Conservation (phyloP, 1,284 basidiomycete genomes). For the Ustilago loliicola region DNA sequence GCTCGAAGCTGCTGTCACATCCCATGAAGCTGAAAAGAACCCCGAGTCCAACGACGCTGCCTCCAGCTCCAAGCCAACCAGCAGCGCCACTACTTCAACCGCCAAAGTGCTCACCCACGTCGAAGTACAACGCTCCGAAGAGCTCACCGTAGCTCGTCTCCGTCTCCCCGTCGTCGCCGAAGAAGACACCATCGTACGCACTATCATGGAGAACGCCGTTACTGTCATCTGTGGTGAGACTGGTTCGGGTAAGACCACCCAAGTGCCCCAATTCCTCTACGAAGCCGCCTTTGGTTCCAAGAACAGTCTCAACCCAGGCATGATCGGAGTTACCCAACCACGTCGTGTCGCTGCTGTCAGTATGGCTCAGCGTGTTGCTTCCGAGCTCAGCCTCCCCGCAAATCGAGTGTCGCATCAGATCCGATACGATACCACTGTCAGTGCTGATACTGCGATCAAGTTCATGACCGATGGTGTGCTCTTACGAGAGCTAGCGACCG, state of each 20-base stretch:
- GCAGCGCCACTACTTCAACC: background rate
- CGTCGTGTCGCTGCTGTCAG: conserved; percentile 96
- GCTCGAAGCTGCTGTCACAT: conserved; percentile 36
- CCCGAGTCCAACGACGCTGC: background rate
- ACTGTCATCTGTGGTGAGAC: conserved; percentile 86
- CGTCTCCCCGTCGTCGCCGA: conserved; percentile 90
- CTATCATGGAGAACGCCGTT: conserved; percentile 85
- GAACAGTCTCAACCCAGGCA: conserved; percentile 91
- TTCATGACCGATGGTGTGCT: conserved; percentile 99
- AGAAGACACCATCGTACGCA: conserved; percentile 94
- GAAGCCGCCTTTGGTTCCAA: conserved; percentile 94
- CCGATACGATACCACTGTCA: conserved; percentile 93
- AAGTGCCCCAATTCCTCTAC: conserved; percentile 91
- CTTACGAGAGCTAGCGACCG: conserved; percentile 88
- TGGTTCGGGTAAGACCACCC: conserved; percentile 98
- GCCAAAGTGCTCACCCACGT: conserved; percentile 73
- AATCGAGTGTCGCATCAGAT: conserved; percentile 94
- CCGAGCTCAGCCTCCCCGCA: conserved; percentile 85
- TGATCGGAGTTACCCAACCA: conserved; percentile 98
- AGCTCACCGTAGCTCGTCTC: conserved; percentile 83
- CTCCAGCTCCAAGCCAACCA: background rate
- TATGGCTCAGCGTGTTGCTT: conserved; percentile 89
- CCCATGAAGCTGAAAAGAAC: conserved; percentile 10
- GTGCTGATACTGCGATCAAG: conserved; percentile 90
- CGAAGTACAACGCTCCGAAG: conserved; percentile 78